These are phyloP conservation scores for Aspergillus cejpii DNA, from an alignment of 2,329 filamentous ascomycete species.

Conservation along the genomic window DNA sequence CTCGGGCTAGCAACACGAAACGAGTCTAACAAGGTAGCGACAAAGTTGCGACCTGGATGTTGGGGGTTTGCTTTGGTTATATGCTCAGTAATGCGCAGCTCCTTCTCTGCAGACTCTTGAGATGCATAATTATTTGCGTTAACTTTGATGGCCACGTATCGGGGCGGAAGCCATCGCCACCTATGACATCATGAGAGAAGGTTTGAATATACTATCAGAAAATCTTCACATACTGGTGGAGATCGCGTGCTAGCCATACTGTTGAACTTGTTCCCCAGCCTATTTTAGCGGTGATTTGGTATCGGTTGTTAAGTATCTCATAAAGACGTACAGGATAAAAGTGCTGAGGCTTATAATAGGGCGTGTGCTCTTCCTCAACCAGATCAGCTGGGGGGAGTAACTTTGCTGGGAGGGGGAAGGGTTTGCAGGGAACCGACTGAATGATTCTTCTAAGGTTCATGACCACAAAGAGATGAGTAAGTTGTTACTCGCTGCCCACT, in stretches of 20 bases:
- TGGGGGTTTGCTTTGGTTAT: slow-evolving; percentile 24
- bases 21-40: slow-evolving; percentile 30
- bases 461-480: slow-evolving; percentile 2
- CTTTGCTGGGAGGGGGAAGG: slow-evolving; percentile 1
- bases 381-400: slow-evolving; percentile 6
- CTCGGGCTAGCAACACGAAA: slow-evolving; percentile 25
- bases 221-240: slow-evolving; percentile 16
- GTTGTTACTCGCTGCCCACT: not conserved
- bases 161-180: slow-evolving; percentile 20
- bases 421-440: slow-evolving; percentile 8
- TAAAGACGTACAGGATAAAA: slow-evolving; percentile 13
- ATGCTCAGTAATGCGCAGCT: slow-evolving; percentile 29
- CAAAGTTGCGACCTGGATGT: slow-evolving; percentile 28
- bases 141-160: slow-evolving; percentile 34
- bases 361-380: slow-evolving; percentile 12
- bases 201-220: slow-evolving; percentile 1
- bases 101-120: slow-evolving; percentile 18
- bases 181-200: slow-evolving; percentile 12
- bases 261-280: slow-evolving; percentile 38
- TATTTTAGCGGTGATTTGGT: slow-evolving; percentile 36
- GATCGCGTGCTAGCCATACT: slow-evolving; percentile 37
- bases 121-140: slow-evolving; percentile 24
- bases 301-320: slow-evolving; percentile 27
- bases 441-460: slow-evolving; percentile 5
- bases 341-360: slow-evolving; percentile 12